These are phyloP conservation scores for Chalciporus chontae DNA, from an alignment of 768 basidiomycete genomes.

Conservation along the genomic window DNA sequence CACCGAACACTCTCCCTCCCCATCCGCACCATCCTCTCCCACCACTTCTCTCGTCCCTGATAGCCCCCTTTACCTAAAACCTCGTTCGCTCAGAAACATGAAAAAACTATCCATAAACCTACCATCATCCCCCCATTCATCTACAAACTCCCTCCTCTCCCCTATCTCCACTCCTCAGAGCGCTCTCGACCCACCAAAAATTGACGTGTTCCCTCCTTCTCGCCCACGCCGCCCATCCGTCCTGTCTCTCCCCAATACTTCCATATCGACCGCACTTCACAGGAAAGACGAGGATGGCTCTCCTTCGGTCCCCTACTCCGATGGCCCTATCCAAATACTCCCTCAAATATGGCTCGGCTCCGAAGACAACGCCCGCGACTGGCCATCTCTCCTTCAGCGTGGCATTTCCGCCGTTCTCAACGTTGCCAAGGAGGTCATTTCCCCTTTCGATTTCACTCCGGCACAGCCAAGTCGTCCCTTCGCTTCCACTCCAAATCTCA, in stretches of 20 bases:
- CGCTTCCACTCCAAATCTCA: slow-evolving; percentile 67
- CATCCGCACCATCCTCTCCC: slow-evolving; percentile 52
- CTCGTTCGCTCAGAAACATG: slow-evolving; percentile 58
- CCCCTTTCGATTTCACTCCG: slow-evolving; percentile 55
- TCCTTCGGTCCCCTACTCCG: slow-evolving; percentile 64
- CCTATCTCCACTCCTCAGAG: slow-evolving; percentile 35
- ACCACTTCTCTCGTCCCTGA: slow-evolving; percentile 45
- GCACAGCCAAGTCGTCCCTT: slow-evolving; percentile 54
- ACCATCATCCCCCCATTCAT: slow-evolving; percentile 59
- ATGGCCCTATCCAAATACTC: slow-evolving; percentile 81
- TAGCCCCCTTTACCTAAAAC: slow-evolving; percentile 39
- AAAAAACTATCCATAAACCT: slow-evolving; percentile 73
- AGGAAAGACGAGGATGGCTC: slow-evolving; percentile 64
- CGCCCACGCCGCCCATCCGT: slow-evolving; percentile 65
- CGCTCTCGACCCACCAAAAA: slow-evolving; percentile 30
- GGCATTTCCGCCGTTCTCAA: slow-evolving; percentile 83
- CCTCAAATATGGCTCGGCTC: slow-evolving; percentile 89
- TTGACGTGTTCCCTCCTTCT: slow-evolving; percentile 26
- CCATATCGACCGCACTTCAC: slow-evolving; percentile 49
- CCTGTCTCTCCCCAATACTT: slow-evolving; percentile 60
- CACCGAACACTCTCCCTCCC: slow-evolving; percentile 39
- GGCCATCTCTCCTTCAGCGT: slow-evolving; percentile 62
- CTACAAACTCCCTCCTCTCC: slow-evolving; percentile 44
- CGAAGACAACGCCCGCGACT: slow-evolving; percentile 88
- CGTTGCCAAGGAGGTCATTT: slow-evolving; percentile 87